Conservation (phyloP, 371 early-diverging fungal species). For the Choanephora cucurbitarum region DNA sequence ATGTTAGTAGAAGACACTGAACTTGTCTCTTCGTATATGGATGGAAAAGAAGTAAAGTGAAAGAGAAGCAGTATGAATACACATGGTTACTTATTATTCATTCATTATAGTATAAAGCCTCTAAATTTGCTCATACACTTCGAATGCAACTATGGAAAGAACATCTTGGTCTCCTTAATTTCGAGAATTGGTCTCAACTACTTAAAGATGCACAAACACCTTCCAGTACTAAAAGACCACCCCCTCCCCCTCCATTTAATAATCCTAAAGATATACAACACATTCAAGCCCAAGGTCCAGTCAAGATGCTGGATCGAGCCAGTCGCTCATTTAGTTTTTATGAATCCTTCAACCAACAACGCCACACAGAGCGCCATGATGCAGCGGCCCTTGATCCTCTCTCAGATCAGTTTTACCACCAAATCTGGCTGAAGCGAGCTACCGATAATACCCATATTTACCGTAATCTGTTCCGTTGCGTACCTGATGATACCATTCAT, state of each 20-base stretch:
- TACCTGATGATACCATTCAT: slow-evolving; percentile 81
- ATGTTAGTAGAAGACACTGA: slow-evolving; percentile 82
- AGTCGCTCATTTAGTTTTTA: slow-evolving; percentile 42
- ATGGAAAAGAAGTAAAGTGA: slow-evolving; percentile 59
- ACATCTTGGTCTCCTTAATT: slow-evolving; percentile 74
- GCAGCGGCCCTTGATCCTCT: slow-evolving; percentile 75
- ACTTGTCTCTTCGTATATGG: slow-evolving; percentile 69
- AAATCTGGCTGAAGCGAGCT: slow-evolving; percentile 70
- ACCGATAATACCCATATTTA: slow-evolving; percentile 70
- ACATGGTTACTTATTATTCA: no score
- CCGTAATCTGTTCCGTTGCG: slow-evolving; percentile 80
- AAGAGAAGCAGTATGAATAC: no score
- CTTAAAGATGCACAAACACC: slow-evolving; percentile 5
- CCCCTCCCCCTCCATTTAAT: slow-evolving; percentile 31
- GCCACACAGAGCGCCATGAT: slow-evolving; percentile 31
- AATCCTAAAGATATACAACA: slow-evolving; percentile 31
- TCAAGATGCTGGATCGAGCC: slow-evolving; percentile 39
- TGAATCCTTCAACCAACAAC: slow-evolving; percentile 31
- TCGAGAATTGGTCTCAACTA: slow-evolving; percentile 40
- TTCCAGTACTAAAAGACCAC: slow-evolving; percentile 5
- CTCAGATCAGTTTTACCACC: slow-evolving; percentile 60
- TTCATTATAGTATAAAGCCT: slow-evolving; percentile 60
- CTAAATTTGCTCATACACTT: slow-evolving; percentile 75
- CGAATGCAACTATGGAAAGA: slow-evolving; percentile 84
- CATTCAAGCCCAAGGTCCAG: slow-evolving; percentile 40